Conservation (phyloP, 2,329 filamentous ascomycete genomes). For the Aphanoascus verrucosus region DNA sequence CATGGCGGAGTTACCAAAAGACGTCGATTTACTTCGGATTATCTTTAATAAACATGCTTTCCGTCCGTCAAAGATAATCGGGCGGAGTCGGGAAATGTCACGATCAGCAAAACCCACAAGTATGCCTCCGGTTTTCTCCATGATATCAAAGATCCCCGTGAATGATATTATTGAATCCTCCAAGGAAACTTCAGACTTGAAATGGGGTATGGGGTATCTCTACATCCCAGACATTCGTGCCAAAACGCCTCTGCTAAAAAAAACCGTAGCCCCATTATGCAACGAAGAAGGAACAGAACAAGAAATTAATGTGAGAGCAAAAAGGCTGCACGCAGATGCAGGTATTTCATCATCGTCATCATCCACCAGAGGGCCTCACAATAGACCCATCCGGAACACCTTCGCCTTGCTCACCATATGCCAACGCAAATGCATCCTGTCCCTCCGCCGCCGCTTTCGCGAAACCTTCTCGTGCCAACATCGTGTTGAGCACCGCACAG, state of each 20-base stretch:
- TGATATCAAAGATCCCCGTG: neutral
- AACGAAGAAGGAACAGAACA: neutral
- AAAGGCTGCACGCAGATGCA: neutral
- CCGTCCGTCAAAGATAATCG: too few relatives aligned
- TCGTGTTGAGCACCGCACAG: slow-evolving; percentile 77
- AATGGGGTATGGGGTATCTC: neutral
- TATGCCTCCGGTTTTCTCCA: neutral
- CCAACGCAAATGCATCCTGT: slow-evolving; percentile 34
- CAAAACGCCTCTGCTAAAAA: slow-evolving; percentile 4
- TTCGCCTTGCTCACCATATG: slow-evolving; percentile 17
- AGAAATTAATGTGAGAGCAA: neutral
- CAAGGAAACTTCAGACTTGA: neutral
- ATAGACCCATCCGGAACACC: neutral
- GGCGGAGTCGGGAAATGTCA: neutral
- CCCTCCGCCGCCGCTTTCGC: slow-evolving; percentile 46
- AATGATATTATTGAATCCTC: neutral
- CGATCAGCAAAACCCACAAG: neutral
- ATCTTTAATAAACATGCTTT: too few relatives aligned
- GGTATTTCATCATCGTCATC: neutral
- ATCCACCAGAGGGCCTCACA: neutral
- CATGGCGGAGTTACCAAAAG: too few relatives aligned
- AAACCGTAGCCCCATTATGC: neutral
- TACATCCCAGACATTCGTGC: neutral
- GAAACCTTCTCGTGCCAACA: slow-evolving; percentile 75
- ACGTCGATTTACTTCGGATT: too few relatives aligned